Percentiles rank a stretch among this genome's conserved stretches.
These are phyloP conservation scores for Rutstroemia sp. DNA, from an alignment of 2,329 filamentous ascomycete genomes.

Conservation along the genomic window DNA sequence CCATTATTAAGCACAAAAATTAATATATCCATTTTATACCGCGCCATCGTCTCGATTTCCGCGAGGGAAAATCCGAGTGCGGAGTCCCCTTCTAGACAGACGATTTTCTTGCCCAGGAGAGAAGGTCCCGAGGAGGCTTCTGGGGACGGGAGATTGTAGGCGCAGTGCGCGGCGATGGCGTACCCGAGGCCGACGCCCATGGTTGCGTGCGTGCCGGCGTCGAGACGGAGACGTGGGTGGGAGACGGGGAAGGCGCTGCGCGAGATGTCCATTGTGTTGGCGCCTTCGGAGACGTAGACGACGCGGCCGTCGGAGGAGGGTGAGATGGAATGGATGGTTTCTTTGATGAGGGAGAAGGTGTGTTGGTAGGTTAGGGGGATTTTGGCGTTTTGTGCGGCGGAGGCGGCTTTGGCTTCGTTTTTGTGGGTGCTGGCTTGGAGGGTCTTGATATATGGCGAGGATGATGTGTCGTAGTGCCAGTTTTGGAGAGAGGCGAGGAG, in stretches of 20 bases:
- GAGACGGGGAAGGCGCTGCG: conserved; percentile 46
- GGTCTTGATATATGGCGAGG: conserved; percentile 29
- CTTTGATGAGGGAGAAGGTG: conserved; percentile 45
- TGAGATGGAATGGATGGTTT: conserved; percentile 38
- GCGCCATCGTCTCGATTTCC: conserved; percentile 49
- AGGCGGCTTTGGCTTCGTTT: conserved; percentile 39
- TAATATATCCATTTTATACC: conserved; percentile 45
- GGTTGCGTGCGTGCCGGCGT: conserved; percentile 51
- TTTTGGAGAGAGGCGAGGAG: conserved; percentile 34
- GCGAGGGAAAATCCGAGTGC: conserved; percentile 48
- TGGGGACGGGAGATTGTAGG: conserved; percentile 40
- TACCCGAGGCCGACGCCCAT: conserved; percentile 54
- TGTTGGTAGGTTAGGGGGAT: conserved; percentile 42
- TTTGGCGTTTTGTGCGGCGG: conserved; percentile 26
- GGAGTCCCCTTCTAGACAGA: conserved; percentile 48
- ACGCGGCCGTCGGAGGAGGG: conserved; percentile 39
- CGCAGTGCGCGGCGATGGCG: conserved; percentile 47
- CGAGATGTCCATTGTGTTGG: conserved; percentile 55
- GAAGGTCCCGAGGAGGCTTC: conserved; percentile 28
- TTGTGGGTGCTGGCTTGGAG: conserved; percentile 33
- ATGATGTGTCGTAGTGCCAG: conserved; percentile 36
- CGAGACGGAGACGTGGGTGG: conserved; percentile 46
- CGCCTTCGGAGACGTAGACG: conserved; percentile 50
- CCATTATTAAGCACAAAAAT: conserved; percentile 51
- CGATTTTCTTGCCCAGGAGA: conserved; percentile 39